Percentiles rank a stretch among this genome's conserved stretches.
Conservation (phyloP, 2,329 filamentous ascomycete species). For the Fusarium succisae region DNA sequence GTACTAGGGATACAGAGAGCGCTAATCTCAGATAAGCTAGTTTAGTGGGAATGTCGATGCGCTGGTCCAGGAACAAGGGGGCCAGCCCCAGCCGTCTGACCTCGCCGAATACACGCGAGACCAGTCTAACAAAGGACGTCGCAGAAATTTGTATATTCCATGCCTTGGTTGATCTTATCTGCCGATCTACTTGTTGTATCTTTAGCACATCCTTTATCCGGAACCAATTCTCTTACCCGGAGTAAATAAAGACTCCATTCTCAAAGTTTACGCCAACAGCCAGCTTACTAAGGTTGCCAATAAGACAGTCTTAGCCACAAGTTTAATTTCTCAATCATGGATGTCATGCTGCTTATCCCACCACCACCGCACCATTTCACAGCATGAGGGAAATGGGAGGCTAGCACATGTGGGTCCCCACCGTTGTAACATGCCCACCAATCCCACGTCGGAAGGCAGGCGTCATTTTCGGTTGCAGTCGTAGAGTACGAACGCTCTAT, state of each 20-base stretch:
- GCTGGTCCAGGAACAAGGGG: slow-evolving; percentile 33
- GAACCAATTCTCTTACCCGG: neutral
- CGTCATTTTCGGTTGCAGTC: slow-evolving; percentile 31
- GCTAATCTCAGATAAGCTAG: slow-evolving; percentile 30
- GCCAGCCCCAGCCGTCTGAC: slow-evolving; percentile 2
- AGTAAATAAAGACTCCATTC: neutral
- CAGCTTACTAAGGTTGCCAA: slow-evolving; percentile 1
- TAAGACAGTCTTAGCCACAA: slow-evolving; percentile 22
- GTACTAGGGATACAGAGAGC: slow-evolving; percentile 13
- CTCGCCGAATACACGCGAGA: neutral
- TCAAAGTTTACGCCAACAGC: slow-evolving; percentile 13
- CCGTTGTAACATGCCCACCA: slow-evolving; percentile 29
- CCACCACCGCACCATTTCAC: slow-evolving; percentile 25
- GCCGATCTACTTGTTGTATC: neutral
- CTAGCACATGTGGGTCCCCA: slow-evolving; percentile 29
- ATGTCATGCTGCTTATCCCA: slow-evolving; percentile 22
- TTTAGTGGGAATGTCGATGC: slow-evolving; percentile 6
- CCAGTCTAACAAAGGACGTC: slow-evolving; percentile 9
- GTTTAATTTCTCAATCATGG: slow-evolving; percentile 32
- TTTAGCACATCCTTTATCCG: neutral
- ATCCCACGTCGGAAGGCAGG: slow-evolving; percentile 22
- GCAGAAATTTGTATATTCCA: slow-evolving; percentile 3
- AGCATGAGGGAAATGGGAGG: slow-evolving; percentile 9
- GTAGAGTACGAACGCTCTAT: slow-evolving; percentile 31
- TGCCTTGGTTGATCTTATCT: slow-evolving; percentile 1